Conservation (phyloP, 2,329 filamentous ascomycete species). For the Diaporthe sp. region DNA sequence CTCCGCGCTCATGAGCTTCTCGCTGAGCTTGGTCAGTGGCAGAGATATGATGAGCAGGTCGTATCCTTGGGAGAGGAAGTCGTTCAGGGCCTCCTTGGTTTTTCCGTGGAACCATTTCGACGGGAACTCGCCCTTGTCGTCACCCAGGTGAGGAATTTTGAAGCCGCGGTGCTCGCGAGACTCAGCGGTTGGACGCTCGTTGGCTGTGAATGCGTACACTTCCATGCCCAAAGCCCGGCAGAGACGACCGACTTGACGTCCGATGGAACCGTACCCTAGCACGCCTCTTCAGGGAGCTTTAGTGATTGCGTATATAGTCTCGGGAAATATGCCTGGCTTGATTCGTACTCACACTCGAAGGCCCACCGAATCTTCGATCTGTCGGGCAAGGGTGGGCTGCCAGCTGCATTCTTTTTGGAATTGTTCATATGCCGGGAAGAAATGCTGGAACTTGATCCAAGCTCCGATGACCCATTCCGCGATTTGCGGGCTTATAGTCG, state of each 20-base stretch:
- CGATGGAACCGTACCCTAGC: constrained; percentile 60
- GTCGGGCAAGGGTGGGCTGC: constrained; percentile 43
- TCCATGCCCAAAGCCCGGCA: constrained; percentile 74
- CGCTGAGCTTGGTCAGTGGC: constrained; percentile 55
- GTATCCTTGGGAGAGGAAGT: constrained; percentile 58
- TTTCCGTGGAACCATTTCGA: constrained; percentile 57
- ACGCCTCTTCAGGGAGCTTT: constrained; percentile 47
- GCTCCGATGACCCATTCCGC: constrained; percentile 58
- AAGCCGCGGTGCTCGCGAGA: constrained; percentile 71
- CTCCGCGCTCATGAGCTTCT: constrained; percentile 58
- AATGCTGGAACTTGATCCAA: constrained; percentile 52
- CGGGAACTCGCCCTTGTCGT: constrained; percentile 57
- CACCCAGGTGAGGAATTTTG: constrained; percentile 73
- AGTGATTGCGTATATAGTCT: neutral
- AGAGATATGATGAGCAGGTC: constrained; percentile 58
- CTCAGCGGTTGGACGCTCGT: constrained; percentile 69
- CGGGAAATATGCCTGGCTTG: too few species aligned
- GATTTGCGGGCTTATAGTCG: constrained; percentile 52
- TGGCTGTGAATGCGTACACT: constrained; percentile 76
- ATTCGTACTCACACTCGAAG: constrained; percentile 36
- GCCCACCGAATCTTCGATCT: constrained; percentile 41
- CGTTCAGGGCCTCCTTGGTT: constrained; percentile 50
- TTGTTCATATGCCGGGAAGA: constrained; percentile 49
- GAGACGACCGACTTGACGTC: constrained; percentile 60
- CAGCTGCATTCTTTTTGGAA: constrained; percentile 50